Percentiles rank a stretch among this genome's conserved stretches.
These are phyloP conservation scores for Pseudozyma pruni DNA, from an alignment of 1,284 basidiomycete genomes.

Conservation along the genomic window DNA sequence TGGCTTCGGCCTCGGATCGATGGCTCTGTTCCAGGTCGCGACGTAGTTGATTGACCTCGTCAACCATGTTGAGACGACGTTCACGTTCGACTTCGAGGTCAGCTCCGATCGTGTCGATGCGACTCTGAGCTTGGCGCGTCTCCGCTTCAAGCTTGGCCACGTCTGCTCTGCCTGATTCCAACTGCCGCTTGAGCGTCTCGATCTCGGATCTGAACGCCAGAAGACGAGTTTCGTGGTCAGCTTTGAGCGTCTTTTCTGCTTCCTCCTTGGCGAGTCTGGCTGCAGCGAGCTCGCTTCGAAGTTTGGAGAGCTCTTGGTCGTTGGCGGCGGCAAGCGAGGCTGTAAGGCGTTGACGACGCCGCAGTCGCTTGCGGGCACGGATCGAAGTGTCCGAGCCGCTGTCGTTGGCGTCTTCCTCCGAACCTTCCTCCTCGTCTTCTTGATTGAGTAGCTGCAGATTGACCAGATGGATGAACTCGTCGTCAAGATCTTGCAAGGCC, in stretches of 20 bases:
- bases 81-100: conserved; percentile 55
- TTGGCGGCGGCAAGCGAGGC: conserved; percentile 27
- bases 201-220: conserved; percentile 29
- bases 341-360: conserved; percentile 27
- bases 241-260: conserved; percentile 22
- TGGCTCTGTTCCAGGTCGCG: conserved; percentile 53
- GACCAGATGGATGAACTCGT: conserved; percentile 57
- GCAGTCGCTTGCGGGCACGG: conserved; percentile 23
- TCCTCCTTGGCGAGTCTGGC: conserved; percentile 25
- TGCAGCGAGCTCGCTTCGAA: conserved; percentile 26
- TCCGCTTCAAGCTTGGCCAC: conserved; percentile 18
- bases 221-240: conserved; percentile 15
- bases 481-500: conserved; percentile 52
- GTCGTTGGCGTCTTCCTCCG: conserved; percentile 34
- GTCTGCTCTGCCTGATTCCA: conserved; percentile 27
- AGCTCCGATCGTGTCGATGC: conserved; percentile 27
- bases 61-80: conserved; percentile 59
- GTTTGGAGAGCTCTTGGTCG: conserved; percentile 18
- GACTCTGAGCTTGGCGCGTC: conserved; percentile 14
- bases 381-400: conserved; percentile 48
- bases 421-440: conserved; percentile 29
- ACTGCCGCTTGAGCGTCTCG: conserved; percentile 27
- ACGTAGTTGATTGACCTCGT: conserved; percentile 57
- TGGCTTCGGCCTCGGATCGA: conserved; percentile 43
- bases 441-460: conserved; percentile 50